Evolutionary conservation across 805 yeast species (phyloP).

Genomic region (Zygoascus flipseniorum): DNA sequence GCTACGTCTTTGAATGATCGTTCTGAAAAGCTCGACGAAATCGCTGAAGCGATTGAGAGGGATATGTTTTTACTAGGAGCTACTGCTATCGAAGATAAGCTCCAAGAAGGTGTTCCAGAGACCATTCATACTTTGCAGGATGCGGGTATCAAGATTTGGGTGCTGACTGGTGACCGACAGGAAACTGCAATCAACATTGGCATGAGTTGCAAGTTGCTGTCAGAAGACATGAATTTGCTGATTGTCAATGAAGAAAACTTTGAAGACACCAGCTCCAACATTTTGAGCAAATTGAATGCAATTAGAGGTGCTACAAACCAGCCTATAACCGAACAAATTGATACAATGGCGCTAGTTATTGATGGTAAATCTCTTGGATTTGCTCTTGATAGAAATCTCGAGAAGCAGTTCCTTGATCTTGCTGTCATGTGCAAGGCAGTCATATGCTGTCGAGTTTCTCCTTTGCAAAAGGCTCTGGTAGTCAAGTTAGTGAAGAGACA

Average conservation of each 20-base stretch:
- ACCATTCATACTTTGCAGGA: constrained; percentile 90
- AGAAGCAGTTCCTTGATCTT: constrained; percentile 65
- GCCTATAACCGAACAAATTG: constrained; percentile 44
- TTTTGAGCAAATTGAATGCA: constrained; percentile 68
- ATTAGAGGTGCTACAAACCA: constrained; percentile 37
- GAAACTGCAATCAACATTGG: constrained; percentile 98
- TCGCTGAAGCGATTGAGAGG: constrained; percentile 80
- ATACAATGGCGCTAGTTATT: constrained; percentile 79
- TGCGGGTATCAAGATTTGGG: constrained; percentile 98
- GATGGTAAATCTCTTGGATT: constrained; percentile 87
- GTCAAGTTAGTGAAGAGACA: constrained; percentile 88
- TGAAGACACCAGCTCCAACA: constrained; percentile 66
- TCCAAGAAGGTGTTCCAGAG: constrained; percentile 98
- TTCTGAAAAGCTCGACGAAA: constrained; percentile 68
- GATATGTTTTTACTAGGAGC: constrained; percentile 83
- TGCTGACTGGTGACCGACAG: constrained; percentile 95
- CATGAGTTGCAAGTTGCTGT: constrained; percentile 88
- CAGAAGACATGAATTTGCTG: constrained; percentile 92
- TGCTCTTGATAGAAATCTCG: constrained; percentile 77
- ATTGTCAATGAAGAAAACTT: constrained; percentile 80
- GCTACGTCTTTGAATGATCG: constrained; percentile 74
- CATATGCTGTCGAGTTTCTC: constrained; percentile 96
- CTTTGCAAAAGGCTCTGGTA: constrained; percentile 91
- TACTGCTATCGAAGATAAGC: constrained; percentile 95
- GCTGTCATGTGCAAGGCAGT: constrained; percentile 91